Conservation (phyloP, 345 rosid species). For the Tarenaya hassleriana region DNA sequence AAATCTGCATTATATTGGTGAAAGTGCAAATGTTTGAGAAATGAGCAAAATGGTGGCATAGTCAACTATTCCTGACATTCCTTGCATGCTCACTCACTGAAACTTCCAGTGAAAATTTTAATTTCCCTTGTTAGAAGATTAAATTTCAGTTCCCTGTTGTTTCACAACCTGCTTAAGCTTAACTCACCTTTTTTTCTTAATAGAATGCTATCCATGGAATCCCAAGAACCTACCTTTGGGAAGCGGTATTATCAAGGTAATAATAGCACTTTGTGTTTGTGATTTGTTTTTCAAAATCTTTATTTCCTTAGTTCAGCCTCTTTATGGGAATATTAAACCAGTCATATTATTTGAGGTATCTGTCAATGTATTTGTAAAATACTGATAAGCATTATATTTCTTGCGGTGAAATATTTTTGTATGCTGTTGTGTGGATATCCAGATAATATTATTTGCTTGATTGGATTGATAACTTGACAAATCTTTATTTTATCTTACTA, state of each 20-base stretch:
- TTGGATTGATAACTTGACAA: conserved; percentile 8
- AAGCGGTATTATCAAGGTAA: conserved; percentile 35
- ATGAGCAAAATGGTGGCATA: neutral
- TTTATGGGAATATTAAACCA: neutral
- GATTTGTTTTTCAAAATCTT: neutral
- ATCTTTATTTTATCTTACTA: conserved; percentile 9
- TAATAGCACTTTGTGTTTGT: neutral
- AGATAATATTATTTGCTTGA: conserved; percentile 6
- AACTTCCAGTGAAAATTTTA: neutral
- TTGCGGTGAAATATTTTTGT: neutral
- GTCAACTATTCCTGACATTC: neutral
- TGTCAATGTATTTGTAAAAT: neutral
- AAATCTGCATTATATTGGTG: neutral
- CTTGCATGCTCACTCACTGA: neutral
- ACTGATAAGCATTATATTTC: neutral
- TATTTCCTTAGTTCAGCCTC: conserved; percentile 6
- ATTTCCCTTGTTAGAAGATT: neutral
- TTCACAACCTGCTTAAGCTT: conserved; percentile 4
- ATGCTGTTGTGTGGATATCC: conserved; percentile 1
- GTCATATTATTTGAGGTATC: conserved; percentile 6
- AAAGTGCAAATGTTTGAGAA: neutral
- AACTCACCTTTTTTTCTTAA: neutral
- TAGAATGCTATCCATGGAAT: conserved; percentile 35
- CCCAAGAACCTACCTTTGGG: conserved; percentile 30
- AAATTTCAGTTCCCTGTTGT: neutral